Base-by-base conservation (phyloP, 495 filamentous ascomycete species). In the Penicillium argentinense region DNA sequence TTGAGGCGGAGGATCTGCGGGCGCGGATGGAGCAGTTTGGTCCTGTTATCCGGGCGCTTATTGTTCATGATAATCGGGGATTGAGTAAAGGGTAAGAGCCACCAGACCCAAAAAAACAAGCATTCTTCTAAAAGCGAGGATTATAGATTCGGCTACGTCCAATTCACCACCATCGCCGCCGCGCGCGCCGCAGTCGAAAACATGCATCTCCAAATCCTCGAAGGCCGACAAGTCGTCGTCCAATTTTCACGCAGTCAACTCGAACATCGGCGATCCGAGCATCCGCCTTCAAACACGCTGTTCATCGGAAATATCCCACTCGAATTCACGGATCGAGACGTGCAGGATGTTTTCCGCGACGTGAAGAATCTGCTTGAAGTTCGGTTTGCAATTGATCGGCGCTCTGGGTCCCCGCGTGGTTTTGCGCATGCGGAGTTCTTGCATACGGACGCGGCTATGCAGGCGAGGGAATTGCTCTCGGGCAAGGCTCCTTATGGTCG, bases 251-350 rank as follows among this genome's bases (percentile, higher is more conserved):
- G 62, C 29, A 81, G 74, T 54, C 57, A 53, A 9, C 56, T 70
- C 49, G 22, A 49, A 12, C 30, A 29, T 13, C 41, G 46, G 14
- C 9, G 7, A 13, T 18, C 11, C 6, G 3, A 9, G 30, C 29
- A 25, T 26, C 51, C 67, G 14, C 82, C 85, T 11, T 80, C 80
- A 16, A 76, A 73, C 41, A 87, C 84, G 4, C 74, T 98, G 25
- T 97, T 85, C 67, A 79, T 98, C 51, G 93, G 93, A 46, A 93
- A 95, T 67, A 82, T 98, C 60, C 80, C 88, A 26, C 96, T 87
- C 56, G 88, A 96, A 66, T 83, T 92, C 71, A 86, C 87, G 3
- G 93, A 97, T 55, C 79, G 79, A 27, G 93, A 98, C 53, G 70
- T 98, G 22, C 91, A 95, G 63, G 70, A 81, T 19, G 67, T 97